Conservation (phyloP, 2,329 filamentous ascomycete genomes). For the Fusarium metavorans region DNA sequence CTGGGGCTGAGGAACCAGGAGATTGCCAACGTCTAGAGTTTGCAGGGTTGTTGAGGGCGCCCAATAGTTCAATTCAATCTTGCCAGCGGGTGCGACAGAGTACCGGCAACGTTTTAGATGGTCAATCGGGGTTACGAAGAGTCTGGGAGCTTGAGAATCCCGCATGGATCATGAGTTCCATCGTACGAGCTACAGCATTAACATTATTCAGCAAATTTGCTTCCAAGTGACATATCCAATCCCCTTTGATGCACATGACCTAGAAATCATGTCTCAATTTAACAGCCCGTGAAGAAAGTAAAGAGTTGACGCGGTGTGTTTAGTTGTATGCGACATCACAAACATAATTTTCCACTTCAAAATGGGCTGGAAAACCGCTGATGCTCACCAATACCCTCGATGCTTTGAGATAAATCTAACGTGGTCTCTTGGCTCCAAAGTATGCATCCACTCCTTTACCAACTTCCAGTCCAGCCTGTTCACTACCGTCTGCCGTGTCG, state of each 20-base stretch:
- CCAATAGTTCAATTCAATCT: not conserved
- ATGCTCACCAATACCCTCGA: not conserved
- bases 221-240: not conserved
- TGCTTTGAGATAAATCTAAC: not conserved
- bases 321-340: not conserved
- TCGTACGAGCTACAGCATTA: not conserved
- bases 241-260: not conserved
- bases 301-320: not conserved
- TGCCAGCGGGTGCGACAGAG: not conserved
- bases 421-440: not conserved
- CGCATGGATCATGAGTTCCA: not conserved
- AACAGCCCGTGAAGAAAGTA: not conserved
- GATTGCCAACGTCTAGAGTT: too few species aligned
- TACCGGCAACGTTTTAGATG: not conserved
- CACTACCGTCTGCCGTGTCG: too few species aligned
- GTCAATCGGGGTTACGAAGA: not conserved
- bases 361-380: not conserved
- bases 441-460: not conserved
- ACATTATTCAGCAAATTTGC: not conserved
- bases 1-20: too few species aligned
- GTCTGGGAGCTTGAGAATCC: not conserved
- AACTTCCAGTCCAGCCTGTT: not conserved
- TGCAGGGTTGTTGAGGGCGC: too few species aligned
- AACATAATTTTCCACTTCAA: not conserved
- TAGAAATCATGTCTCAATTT: not conserved